Evolutionary conservation across 345 rosid genomes (phyloP).

Genomic region (Pistacia atlantica): DNA sequence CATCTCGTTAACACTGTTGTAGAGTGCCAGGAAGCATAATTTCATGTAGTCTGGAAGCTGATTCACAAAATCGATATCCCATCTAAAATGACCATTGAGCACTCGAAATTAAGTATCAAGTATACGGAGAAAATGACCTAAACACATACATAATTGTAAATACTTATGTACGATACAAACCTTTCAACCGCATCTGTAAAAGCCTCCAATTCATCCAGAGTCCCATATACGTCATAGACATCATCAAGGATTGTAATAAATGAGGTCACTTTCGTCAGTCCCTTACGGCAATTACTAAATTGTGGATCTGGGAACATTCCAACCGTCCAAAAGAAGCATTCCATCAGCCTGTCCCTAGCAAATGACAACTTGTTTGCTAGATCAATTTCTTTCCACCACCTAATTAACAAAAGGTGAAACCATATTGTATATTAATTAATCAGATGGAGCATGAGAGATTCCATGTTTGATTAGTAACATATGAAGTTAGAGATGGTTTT

Average conservation of each 20-base stretch:
- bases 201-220: constrained; percentile 39
- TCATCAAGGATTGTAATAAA: constrained; percentile 34
- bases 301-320: constrained; percentile 38
- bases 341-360: constrained; percentile 50
- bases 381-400: constrained; percentile 46
- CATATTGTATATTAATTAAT: too few relatives aligned
- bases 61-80: constrained; percentile 40
- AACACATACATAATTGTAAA: neutral
- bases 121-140: neutral
- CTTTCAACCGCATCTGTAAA: constrained; percentile 46
- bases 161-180: neutral
- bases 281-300: constrained; percentile 26
- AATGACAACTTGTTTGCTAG: constrained; percentile 36
- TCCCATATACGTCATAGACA: constrained; percentile 44
- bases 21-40: constrained; percentile 40
- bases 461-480: too few relatives aligned
- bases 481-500: neutral
- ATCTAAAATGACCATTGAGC: constrained; percentile 23
- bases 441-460: too few relatives aligned
- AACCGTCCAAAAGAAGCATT: constrained; percentile 48
- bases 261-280: constrained; percentile 37
- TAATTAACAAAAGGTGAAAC: neutral
- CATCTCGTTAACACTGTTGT: constrained; percentile 46
- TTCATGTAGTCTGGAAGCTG: constrained; percentile 47
- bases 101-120: neutral